Evolutionary conservation across 2,329 filamentous ascomycete species (phyloP).

Genomic region (Verticillium longisporum): DNA sequence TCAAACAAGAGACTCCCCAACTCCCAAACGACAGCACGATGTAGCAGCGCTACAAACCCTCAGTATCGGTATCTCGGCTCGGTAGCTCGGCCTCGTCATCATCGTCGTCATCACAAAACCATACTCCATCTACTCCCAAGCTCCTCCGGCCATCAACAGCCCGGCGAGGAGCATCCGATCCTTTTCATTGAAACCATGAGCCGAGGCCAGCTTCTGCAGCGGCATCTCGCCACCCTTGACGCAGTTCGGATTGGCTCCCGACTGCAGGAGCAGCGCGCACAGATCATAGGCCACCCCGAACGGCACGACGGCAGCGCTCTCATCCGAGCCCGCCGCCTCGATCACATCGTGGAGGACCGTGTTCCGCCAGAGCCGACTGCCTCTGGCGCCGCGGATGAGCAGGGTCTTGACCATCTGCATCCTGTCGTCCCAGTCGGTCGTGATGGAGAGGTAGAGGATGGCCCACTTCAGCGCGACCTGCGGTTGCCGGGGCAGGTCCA

Average conservation of each 20-base stretch:
- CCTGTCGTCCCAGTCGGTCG: not conserved
- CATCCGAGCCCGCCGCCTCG: not conserved
- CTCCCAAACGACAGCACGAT: too few relatives aligned
- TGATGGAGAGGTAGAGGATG: not conserved
- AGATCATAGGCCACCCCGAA: not conserved
- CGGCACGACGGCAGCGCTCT: not conserved
- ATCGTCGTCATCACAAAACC: too few relatives aligned
- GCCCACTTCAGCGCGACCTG: not conserved
- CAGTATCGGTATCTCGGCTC: too few relatives aligned
- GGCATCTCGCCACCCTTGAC: not conserved
- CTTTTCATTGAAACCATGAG: not conserved
- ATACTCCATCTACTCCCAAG: not conserved
- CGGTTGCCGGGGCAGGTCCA: not conserved
- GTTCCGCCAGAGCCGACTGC: not conserved
- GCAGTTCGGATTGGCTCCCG: not conserved
- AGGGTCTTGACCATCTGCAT: not conserved
- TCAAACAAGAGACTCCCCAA: too few relatives aligned
- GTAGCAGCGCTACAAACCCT: too few relatives aligned
- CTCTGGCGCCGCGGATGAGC: not conserved
- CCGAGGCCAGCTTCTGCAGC: not conserved
- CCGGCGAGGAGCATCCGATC: not conserved
- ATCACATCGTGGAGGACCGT: not conserved
- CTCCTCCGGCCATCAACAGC: not conserved
- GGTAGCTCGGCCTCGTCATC: too few relatives aligned
- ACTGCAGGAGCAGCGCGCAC: not conserved